Evolutionary conservation across 345 rosid genomes (phyloP).

Genomic region (Brassica napus): DNA sequence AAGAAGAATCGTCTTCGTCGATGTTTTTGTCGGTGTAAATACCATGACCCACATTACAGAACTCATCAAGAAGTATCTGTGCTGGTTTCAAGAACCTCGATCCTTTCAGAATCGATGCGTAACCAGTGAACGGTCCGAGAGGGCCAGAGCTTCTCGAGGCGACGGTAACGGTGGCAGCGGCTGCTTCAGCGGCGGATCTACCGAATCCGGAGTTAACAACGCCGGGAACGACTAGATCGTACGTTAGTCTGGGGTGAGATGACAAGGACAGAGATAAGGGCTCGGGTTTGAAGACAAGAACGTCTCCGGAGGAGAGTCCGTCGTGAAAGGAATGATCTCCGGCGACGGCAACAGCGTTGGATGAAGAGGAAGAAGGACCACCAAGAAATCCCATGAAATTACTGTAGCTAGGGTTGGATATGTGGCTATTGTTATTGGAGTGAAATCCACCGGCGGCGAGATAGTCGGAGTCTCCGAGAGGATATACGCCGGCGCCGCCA

Average conservation of each 20-base stretch:
- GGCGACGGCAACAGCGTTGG: slow-evolving; percentile 31
- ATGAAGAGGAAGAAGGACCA: slow-evolving; percentile 37
- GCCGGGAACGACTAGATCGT: slow-evolving; percentile 31
- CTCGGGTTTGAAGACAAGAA: slow-evolving; percentile 56
- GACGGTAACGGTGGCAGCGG: slow-evolving; percentile 41
- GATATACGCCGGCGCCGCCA: slow-evolving; percentile 43
- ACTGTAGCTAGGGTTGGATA: slow-evolving; percentile 50
- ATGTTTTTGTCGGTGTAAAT: slow-evolving; percentile 48
- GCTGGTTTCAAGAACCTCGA: slow-evolving; percentile 91
- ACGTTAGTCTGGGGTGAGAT: slow-evolving; percentile 43
- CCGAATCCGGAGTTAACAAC: slow-evolving; percentile 28
- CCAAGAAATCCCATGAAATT: slow-evolving; percentile 52
- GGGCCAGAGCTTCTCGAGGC: slow-evolving; percentile 59
- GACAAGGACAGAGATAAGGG: slow-evolving; percentile 72
- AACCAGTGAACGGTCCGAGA: slow-evolving; percentile 65
- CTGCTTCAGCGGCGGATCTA: slow-evolving; percentile 30
- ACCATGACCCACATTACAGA: slow-evolving; percentile 66
- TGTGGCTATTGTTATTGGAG: slow-evolving; percentile 47
- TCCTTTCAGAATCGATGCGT: slow-evolving; percentile 74
- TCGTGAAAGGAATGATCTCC: slow-evolving; percentile 44
- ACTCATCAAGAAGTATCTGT: slow-evolving; percentile 75
- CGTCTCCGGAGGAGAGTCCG: slow-evolving; percentile 44
- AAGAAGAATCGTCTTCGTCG: slow-evolving; percentile 48
- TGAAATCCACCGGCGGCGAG: slow-evolving; percentile 54
- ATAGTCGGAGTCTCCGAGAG: slow-evolving; percentile 58